A percentile compares a stretch with the other conserved stretches of the same genome.
These are phyloP conservation scores for Pseudozyma sp. DNA, from an alignment of 1,284 basidiomycete genomes.

Conservation along the genomic window DNA sequence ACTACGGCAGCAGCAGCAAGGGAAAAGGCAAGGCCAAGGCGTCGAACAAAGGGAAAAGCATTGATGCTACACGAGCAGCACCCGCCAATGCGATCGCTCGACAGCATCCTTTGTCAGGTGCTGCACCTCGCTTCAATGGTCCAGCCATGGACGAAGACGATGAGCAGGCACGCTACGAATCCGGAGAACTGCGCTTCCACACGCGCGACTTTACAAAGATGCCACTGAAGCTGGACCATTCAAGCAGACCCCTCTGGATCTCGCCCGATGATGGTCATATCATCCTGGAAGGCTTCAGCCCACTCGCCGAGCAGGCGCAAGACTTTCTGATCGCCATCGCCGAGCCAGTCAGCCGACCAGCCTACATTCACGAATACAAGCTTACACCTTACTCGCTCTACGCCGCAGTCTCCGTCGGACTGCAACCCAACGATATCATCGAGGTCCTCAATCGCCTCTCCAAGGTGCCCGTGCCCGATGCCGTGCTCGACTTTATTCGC, in stretches of 20 bases:
- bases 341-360: constrained; percentile 97
- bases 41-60: constrained; percentile 18
- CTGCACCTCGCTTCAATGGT: constrained; percentile 41
- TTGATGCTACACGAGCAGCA: constrained; percentile 2
- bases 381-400: constrained; percentile 97
- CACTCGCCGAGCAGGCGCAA: constrained; percentile 96
- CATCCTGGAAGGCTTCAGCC: constrained; percentile 70
- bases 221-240: constrained; percentile 66
- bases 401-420: constrained; percentile 96
- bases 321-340: constrained; percentile 98
- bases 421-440: constrained; percentile 98
- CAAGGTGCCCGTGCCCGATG: constrained; percentile 65
- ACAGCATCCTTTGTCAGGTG: constrained; percentile 48
- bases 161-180: constrained; percentile 37
- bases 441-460: constrained; percentile 76
- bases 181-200: constrained; percentile 79
- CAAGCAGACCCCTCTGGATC: constrained; percentile 66
- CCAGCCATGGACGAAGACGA: constrained; percentile 47
- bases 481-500: constrained; percentile 64
- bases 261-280: constrained; percentile 67
- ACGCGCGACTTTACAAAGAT: constrained; percentile 62
- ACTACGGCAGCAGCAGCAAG: constrained; percentile 27
- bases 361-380: constrained; percentile 99
- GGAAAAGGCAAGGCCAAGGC: constrained; percentile 8
- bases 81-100: constrained; percentile 20